Evolutionary conservation across 108 stramenopile species (phyloP).

Genomic region (Bacterosira constricta): DNA sequence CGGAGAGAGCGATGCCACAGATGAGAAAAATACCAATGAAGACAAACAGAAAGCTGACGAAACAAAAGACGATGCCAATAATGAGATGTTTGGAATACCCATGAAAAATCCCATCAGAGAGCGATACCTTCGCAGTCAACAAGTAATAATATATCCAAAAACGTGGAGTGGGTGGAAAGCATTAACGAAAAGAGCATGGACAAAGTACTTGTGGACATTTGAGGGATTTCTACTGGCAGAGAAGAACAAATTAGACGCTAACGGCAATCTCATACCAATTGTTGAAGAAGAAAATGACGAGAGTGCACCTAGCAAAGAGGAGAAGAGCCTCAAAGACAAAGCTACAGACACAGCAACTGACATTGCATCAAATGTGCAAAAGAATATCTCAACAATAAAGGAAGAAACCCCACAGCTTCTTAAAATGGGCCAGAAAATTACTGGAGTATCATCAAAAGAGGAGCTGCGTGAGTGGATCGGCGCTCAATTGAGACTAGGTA

Average conservation of each 20-base stretch:
- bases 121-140: conserved; percentile 13
- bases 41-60: background rate
- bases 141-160: conserved; percentile 27
- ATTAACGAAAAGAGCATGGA: conserved; percentile 16
- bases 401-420: conserved; percentile 53
- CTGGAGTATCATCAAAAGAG: conserved; percentile 66
- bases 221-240: conserved; percentile 33
- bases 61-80: background rate
- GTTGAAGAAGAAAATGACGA: conserved; percentile 4
- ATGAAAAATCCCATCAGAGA: conserved; percentile 31
- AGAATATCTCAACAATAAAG: conserved; percentile 55
- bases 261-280: conserved; percentile 36
- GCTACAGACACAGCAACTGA: conserved; percentile 33
- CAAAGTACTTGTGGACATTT: conserved; percentile 31
- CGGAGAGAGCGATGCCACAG: background rate
- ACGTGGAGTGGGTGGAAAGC: conserved; percentile 36
- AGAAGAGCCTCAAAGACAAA: conserved; percentile 10
- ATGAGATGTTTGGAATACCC: conserved; percentile 18
- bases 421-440: conserved; percentile 55
- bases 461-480: conserved; percentile 62
- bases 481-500: conserved; percentile 70
- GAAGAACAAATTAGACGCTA: conserved; percentile 38
- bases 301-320: conserved; percentile 14
- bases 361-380: conserved; percentile 54
- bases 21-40: background rate